Evolutionary conservation across 2,329 filamentous ascomycete species (phyloP), one percentile per base, ranked within the genome.

Genomic region (Paracamarosporium sp.): DNA sequence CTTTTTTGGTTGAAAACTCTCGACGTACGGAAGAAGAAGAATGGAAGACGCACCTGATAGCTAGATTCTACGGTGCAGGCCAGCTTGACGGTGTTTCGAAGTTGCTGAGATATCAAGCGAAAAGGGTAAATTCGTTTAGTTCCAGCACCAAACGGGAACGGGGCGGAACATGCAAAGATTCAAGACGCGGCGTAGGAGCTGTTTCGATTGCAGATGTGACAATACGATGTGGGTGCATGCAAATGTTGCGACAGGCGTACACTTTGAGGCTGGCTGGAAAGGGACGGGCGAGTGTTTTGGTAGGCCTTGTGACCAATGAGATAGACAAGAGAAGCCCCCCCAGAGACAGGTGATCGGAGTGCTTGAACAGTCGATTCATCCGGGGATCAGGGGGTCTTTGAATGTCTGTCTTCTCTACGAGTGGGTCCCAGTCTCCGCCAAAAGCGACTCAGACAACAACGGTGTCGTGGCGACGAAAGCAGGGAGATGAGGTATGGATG

Each of bases 381-480:
- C 73, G 72, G 72, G 72, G 65, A 72, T 66, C 64, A 67, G 66
- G 63, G 57, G 65, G 69, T 64, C 64, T 75, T 71, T 75, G 71
- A 74, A 65, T 71, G 64, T 68, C 62, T 62, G 62, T 68, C 61
- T 71, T 65, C 67, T 67, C 63, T 61, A 56, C 64, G 22, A 53
- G 52, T 64, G 61, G 66, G 64, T 66, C 59, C 64, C 65, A 62
- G 59, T 70, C 60, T 62, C 68, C 59, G 64, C 64, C 66, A 61
- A 67, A 60, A 46, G 60, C 53, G 64, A 60, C 58, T 62, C 62
- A 69, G 64, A 68, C 67, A 68, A 68, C 61, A 61, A 64, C 65
- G 66, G 64, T 62, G 63, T 62, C 62, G 55, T 65, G 56, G 56
- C 55, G 69, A 67, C 68, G 72, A 66, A 75, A 68, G 57, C 68